Conservation (phyloP, 176 grass and related monocot species). For the Raddia guianensis region DNA sequence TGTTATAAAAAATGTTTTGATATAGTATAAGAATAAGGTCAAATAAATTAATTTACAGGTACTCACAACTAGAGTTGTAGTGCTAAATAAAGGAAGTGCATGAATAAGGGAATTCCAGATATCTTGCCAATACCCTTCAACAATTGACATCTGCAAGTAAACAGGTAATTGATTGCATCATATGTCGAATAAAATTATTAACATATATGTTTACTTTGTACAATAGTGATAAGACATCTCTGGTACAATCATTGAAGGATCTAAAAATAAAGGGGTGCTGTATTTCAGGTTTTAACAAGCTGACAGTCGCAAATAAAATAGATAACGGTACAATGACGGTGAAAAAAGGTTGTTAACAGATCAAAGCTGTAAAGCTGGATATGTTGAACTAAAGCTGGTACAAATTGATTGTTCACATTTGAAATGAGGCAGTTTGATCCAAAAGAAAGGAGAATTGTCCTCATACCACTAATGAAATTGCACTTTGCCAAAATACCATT, state of each 20-base stretch:
- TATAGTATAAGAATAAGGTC: constrained; percentile 19
- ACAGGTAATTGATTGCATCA: constrained; percentile 8
- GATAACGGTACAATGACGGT: neutral
- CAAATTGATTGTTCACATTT: neutral
- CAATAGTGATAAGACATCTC: constrained; percentile 10
- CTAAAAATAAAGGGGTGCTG: constrained; percentile 4
- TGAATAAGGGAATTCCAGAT: constrained; percentile 82
- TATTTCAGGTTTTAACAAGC: neutral
- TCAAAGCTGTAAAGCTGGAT: neutral
- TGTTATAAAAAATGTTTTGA: neutral
- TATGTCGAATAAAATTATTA: constrained; percentile 9
- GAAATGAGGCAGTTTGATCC: neutral
- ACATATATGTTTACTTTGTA: constrained; percentile 3
- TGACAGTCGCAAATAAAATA: constrained; percentile 19
- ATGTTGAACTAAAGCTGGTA: neutral
- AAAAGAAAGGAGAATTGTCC: no score
- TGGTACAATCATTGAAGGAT: constrained; percentile 21
- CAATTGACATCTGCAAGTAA: constrained; percentile 63
- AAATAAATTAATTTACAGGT: constrained; percentile 41
- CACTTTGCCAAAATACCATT: no score
- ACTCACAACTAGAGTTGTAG: constrained; percentile 62
- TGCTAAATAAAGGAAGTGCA: constrained; percentile 66
- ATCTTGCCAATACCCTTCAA: constrained; percentile 87
- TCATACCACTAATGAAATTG: no score
- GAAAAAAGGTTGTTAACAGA: neutral